Conservation (phyloP, 1,284 basidiomycete species). For the Ganoderma lucidum region DNA sequence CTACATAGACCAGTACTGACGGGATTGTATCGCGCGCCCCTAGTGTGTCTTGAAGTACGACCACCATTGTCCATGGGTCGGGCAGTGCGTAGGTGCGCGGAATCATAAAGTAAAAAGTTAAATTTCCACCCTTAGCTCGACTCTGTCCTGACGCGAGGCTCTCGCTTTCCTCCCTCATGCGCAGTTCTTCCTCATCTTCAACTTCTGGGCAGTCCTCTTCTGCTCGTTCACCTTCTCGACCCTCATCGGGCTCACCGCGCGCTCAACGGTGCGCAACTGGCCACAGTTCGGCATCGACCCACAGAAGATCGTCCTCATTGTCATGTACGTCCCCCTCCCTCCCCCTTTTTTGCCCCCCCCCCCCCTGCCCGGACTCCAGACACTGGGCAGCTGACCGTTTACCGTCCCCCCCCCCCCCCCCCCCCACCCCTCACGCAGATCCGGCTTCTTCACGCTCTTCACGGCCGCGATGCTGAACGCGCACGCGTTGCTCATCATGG, state of each 20-base stretch:
- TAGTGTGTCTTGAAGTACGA: constrained; percentile 79
- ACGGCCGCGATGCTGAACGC: constrained; percentile 61
- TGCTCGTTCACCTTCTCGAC: constrained; percentile 68
- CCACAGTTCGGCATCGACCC: constrained; percentile 55
- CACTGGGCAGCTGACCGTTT: not conserved
- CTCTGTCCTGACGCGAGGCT: not conserved
- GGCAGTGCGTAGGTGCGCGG: constrained; percentile 83
- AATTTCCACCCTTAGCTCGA: not conserved
- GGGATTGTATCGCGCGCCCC: not conserved
- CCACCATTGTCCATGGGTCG: constrained; percentile 86
- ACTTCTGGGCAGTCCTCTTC: constrained; percentile 63
- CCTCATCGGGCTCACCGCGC: constrained; percentile 57
- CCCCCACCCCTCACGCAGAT: constrained; percentile 40
- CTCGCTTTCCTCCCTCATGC: not conserved
- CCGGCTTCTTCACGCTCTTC: constrained; percentile 78
- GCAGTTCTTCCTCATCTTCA: constrained; percentile 79
- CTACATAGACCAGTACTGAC: not conserved
- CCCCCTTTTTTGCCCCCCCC: not conserved
- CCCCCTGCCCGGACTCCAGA: not conserved
- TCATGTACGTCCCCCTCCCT: constrained; percentile 52
- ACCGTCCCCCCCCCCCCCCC: not conserved
- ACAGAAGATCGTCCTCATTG: constrained; percentile 71
- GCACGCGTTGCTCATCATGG: constrained; percentile 69
- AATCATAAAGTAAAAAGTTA: constrained; percentile 56
- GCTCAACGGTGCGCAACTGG: constrained; percentile 17